Percentiles rank a stretch among this genome's conserved stretches.
These are phyloP conservation scores for Ottelia alismoides DNA, from an alignment of 106 monocot genomes.

Conservation along the genomic window DNA sequence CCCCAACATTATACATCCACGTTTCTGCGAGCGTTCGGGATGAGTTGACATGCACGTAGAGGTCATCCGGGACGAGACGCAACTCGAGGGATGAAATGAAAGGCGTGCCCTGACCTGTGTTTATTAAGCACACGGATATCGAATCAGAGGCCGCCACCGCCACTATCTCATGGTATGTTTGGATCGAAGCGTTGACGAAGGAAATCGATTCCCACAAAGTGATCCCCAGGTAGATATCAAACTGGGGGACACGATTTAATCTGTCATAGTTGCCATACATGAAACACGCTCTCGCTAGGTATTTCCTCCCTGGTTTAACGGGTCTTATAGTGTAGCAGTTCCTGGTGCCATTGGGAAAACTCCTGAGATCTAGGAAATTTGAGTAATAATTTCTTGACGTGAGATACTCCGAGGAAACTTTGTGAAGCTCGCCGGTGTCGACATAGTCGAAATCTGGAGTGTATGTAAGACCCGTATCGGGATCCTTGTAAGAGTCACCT, in stretches of 20 bases:
- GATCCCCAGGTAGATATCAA: no score
- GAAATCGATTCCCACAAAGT: constrained; percentile 1
- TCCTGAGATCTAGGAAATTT: constrained; percentile 7
- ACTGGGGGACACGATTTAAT: no score
- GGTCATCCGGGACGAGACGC: neutral
- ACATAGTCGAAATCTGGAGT: no score
- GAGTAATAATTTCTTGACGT: no score
- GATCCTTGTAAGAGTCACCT: no score
- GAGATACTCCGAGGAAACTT: no score
- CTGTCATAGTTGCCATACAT: no score
- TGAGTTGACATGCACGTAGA: neutral
- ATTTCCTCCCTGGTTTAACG: neutral
- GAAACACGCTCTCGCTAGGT: no score
- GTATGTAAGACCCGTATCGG: no score
- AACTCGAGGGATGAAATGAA: constrained; percentile 8
- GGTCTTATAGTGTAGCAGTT: constrained; percentile 26
- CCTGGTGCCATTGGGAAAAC: constrained; percentile 16
- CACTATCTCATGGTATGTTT: neutral
- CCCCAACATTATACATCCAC: neutral
- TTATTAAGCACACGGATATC: neutral
- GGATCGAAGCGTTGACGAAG: neutral
- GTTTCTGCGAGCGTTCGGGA: neutral
- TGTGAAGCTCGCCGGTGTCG: no score
- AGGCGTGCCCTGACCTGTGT: constrained; percentile 2
- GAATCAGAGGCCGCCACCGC: neutral